Evolutionary conservation across 2,329 filamentous ascomycete species (phyloP).

Genomic region (Alternaria angustiovoidea): DNA sequence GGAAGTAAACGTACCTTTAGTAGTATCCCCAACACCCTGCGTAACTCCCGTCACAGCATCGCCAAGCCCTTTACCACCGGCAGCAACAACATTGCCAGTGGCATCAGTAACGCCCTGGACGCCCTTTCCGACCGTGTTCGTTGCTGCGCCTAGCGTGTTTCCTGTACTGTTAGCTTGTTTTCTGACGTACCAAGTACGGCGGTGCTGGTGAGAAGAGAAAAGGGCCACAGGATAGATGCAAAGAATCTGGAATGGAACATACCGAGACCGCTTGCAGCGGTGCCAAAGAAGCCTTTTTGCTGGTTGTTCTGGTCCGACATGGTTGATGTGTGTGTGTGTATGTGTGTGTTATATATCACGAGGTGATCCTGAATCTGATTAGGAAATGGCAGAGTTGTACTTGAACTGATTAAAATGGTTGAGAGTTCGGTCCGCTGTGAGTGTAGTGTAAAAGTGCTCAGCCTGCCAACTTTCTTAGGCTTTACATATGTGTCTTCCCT

Average conservation of each 20-base stretch:
- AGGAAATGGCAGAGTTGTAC: too few species aligned
- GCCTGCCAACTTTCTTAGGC: neutral
- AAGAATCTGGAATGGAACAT: constrained; percentile 1
- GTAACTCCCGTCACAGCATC: constrained; percentile 48
- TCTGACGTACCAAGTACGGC: neutral
- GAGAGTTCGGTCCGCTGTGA: neutral
- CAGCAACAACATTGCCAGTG: constrained; percentile 42
- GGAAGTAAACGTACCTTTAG: constrained; percentile 31
- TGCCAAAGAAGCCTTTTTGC: constrained; percentile 45
- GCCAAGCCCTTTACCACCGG: constrained; percentile 46
- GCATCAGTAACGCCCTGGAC: constrained; percentile 41
- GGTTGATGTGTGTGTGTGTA: neutral
- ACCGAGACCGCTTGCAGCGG: constrained; percentile 44
- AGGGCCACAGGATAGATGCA: neutral
- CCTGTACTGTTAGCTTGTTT: constrained; percentile 21
- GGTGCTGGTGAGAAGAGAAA: neutral
- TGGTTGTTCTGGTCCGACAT: constrained; percentile 40
- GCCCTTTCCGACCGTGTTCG: constrained; percentile 46
- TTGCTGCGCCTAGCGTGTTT: constrained; percentile 46
- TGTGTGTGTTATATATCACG: neutral
- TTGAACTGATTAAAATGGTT: neutral
- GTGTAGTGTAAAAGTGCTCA: neutral
- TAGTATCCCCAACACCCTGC: constrained; percentile 46
- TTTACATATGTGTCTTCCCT: neutral
- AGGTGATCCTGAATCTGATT: too few species aligned